A percentile compares a stretch with the other conserved stretches of the same genome.
Evolutionary conservation across 495 filamentous ascomycete genomes (phyloP).

Genomic region (Rostrohypoxylon terebratum): DNA sequence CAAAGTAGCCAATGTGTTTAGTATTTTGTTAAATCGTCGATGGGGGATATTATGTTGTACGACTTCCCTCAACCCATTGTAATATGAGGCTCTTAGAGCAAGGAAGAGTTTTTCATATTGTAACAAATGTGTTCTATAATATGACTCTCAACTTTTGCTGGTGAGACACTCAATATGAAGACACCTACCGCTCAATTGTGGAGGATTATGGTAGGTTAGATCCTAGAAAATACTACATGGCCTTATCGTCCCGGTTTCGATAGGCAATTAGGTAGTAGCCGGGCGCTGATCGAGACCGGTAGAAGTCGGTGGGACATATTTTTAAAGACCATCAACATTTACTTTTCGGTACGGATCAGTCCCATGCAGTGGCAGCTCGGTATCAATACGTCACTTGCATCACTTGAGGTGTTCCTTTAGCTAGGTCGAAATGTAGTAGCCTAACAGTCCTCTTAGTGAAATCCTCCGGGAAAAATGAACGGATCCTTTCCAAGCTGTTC

Average conservation of each 20-base stretch:
- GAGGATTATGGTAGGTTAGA: not conserved
- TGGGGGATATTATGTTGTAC: not conserved
- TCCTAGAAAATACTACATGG: not conserved
- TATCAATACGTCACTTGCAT: not conserved
- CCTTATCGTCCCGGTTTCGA: not conserved
- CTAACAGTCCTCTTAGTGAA: not conserved
- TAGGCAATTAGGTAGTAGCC: slow-evolving; percentile 3
- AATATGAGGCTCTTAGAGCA: not conserved
- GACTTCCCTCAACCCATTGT: not conserved
- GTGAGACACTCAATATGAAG: not conserved
- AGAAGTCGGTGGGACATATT: slow-evolving; percentile 1
- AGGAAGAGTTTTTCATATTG: not conserved
- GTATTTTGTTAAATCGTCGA: not conserved
- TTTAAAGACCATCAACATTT: not conserved
- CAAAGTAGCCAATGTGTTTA: not conserved
- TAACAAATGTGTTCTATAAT: not conserved
- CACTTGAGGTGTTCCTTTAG: not conserved
- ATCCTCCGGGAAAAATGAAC: not conserved
- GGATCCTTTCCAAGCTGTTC: not conserved
- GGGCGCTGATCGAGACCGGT: not conserved
- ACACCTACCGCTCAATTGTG: not conserved
- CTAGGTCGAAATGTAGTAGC: not conserved
- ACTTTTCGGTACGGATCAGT: not conserved
- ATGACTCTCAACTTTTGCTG: not conserved
- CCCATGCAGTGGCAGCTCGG: not conserved